These are phyloP conservation scores for Dryas alaskensis DNA, from an alignment of 306 rosid genomes.

Conservation along the genomic window DNA sequence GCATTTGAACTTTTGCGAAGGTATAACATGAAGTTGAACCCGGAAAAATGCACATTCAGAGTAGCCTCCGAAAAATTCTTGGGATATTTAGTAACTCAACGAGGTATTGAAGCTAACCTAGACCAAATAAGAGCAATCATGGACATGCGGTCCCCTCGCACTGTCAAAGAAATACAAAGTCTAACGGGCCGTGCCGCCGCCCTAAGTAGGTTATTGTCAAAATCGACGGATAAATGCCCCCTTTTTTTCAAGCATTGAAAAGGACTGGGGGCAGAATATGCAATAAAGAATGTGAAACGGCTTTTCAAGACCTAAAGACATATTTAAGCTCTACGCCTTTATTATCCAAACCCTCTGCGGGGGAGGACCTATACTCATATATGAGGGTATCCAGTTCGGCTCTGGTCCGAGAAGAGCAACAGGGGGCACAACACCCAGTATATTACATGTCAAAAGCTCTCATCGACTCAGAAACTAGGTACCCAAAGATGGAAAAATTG, in stretches of 20 bases:
- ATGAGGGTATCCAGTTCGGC: neutral
- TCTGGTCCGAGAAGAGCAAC: neutral
- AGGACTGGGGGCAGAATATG: neutral
- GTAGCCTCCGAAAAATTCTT: neutral
- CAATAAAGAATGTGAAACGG: neutral
- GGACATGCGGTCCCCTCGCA: neutral
- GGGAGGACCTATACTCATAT: neutral
- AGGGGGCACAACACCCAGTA: neutral
- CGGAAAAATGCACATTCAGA: too few species aligned
- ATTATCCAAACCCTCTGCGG: fast-evolving
- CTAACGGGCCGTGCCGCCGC: neutral
- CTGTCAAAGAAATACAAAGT: neutral
- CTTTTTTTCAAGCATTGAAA: neutral
- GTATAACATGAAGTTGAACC: too few species aligned
- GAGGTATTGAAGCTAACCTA: neutral
- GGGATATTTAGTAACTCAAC: neutral
- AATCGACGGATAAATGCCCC: neutral
- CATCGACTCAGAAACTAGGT: neutral
- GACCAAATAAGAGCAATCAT: neutral
- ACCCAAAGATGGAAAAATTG: neutral
- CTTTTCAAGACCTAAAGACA: neutral
- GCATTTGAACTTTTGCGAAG: too few species aligned
- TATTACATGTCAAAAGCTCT: neutral
- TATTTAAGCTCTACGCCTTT: neutral
- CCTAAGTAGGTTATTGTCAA: neutral